A percentile compares a stretch with the other conserved stretches of the same genome.
Conservation (phyloP, 2,329 filamentous ascomycete genomes). For the Diaporthe citrichinensis region DNA sequence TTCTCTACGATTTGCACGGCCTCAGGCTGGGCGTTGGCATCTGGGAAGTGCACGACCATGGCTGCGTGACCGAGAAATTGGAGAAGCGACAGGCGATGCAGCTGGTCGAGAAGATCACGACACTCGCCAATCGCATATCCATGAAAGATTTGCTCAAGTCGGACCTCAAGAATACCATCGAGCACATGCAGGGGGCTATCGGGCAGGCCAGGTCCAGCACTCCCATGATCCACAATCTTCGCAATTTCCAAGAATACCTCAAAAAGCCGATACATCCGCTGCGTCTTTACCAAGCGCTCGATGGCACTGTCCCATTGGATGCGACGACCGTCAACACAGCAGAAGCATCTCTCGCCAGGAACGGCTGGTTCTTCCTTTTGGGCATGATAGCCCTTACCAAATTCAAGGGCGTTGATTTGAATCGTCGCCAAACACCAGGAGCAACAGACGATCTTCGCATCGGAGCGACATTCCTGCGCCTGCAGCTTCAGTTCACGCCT, state of each 20-base stretch:
- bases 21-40: slow-evolving; percentile 80
- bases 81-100: slow-evolving; percentile 85
- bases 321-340: slow-evolving; percentile 77
- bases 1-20: slow-evolving; percentile 86
- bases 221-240: slow-evolving; percentile 88
- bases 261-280: slow-evolving; percentile 88
- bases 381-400: slow-evolving; percentile 91
- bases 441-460: slow-evolving; percentile 88
- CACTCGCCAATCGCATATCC: slow-evolving; percentile 84
- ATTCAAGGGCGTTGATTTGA: slow-evolving; percentile 79
- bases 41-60: slow-evolving; percentile 82
- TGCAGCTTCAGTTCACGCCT: slow-evolving; percentile 86
- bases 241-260: slow-evolving; percentile 84
- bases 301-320: slow-evolving; percentile 82
- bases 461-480: slow-evolving; percentile 82
- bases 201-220: slow-evolving; percentile 83
- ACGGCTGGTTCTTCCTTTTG: slow-evolving; percentile 93
- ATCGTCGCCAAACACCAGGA: slow-evolving; percentile 81
- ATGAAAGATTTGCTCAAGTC: slow-evolving; percentile 94
- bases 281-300: slow-evolving; percentile 83
- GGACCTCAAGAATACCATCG: slow-evolving; percentile 89
- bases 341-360: slow-evolving; percentile 80
- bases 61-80: slow-evolving; percentile 81
- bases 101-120: slow-evolving; percentile 86
- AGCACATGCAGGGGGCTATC: slow-evolving; percentile 91